Conservation (phyloP, 331 rosid species). For the Dryas integrifolia region DNA sequence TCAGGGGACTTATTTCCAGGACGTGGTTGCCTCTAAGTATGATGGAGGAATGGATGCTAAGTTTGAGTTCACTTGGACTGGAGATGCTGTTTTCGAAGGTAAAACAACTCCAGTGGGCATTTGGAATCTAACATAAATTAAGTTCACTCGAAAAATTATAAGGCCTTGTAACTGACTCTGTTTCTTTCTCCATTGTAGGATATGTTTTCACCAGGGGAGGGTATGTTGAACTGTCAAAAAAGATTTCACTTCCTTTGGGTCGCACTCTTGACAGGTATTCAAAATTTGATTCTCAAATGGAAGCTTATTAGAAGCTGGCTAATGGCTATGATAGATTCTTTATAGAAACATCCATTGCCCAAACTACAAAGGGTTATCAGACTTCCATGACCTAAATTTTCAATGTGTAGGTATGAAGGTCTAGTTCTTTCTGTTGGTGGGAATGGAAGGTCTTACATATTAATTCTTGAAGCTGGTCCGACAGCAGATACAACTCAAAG, state of each 20-base stretch:
- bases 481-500: slow-evolving; percentile 72
- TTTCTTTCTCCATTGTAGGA: slow-evolving; percentile 45
- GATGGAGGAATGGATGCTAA: slow-evolving; percentile 98
- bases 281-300: slow-evolving; percentile 5
- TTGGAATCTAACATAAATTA: background rate
- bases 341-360: background rate
- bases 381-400: slow-evolving; percentile 12
- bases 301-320: background rate
- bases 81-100: slow-evolving; percentile 84
- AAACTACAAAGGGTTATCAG: slow-evolving; percentile 14
- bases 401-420: slow-evolving; percentile 76
- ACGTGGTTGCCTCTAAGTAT: slow-evolving; percentile 77
- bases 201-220: slow-evolving; percentile 95
- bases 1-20: slow-evolving; percentile 89
- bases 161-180: background rate
- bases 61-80: slow-evolving; percentile 73
- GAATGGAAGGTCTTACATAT: slow-evolving; percentile 83
- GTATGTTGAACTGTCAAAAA: slow-evolving; percentile 80
- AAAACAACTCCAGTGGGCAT: slow-evolving; percentile 12
- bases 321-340: background rate
- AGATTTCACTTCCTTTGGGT: slow-evolving; percentile 82
- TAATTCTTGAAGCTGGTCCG: slow-evolving; percentile 94
- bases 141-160: too few relatives aligned
- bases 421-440: slow-evolving; percentile 95
- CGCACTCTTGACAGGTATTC: slow-evolving; percentile 83